phyloP scores from a whole-genome alignment of 768 basidiomycete species.

The Calocera viscosa region DNA sequence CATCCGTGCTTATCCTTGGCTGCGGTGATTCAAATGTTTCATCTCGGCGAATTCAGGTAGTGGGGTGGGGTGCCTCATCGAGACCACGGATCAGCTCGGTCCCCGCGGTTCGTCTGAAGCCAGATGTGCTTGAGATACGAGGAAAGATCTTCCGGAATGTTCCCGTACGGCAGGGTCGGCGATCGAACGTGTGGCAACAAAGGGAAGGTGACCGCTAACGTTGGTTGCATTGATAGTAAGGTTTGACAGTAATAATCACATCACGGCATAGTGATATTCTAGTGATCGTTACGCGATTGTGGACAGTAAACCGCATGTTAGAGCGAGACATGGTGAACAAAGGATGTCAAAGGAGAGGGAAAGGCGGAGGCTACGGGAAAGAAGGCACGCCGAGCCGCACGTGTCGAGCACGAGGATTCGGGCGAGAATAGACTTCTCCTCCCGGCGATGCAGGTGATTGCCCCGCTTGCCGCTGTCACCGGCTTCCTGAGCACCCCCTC shows the following conservation, averaged over 20 bases:
- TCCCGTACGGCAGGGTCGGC: not conserved
- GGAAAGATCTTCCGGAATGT: not conserved
- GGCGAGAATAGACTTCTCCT: not conserved
- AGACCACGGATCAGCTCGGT: not conserved
- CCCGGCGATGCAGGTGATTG: not conserved
- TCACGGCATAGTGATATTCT: not conserved
- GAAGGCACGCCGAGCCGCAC: not conserved
- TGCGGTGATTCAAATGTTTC: no score
- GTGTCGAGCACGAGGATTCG: not conserved
- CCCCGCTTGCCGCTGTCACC: not conserved
- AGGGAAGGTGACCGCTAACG: not conserved
- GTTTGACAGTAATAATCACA: not conserved
- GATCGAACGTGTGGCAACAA: not conserved
- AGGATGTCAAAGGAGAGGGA: not conserved
- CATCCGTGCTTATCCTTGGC: no score
- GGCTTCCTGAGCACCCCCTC: not conserved
- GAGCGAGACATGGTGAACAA: not conserved
- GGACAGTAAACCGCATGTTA: not conserved
- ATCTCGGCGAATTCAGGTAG: not conserved
- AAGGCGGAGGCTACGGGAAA: not conserved
- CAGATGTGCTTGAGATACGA: not conserved
- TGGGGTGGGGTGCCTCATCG: not conserved
- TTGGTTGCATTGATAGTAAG: not conserved
- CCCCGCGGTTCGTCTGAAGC: not conserved
- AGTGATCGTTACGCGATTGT: not conserved